Evolutionary conservation across 495 filamentous ascomycete genomes (phyloP).

Genomic region (Elasticomyces elasticus): DNA sequence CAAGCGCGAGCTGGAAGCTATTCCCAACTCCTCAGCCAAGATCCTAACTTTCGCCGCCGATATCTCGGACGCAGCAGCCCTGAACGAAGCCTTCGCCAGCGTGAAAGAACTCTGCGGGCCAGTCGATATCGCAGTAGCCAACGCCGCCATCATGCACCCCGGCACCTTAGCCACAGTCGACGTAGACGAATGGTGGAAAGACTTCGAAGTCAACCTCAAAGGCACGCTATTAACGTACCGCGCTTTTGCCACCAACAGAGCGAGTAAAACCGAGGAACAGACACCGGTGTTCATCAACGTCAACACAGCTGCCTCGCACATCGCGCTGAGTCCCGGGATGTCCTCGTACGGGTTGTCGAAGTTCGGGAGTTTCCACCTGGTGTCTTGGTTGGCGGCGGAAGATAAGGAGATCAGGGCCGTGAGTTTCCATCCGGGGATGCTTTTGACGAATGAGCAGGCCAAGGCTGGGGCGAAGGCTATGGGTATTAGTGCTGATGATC

Average conservation of each 20-base stretch:
- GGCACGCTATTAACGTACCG: constrained; percentile 3
- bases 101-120: background rate
- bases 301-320: background rate
- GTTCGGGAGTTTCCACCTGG: background rate
- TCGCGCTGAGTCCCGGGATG: background rate
- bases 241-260: background rate
- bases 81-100: constrained; percentile 1
- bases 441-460: background rate
- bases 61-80: background rate
- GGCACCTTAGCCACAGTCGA: background rate
- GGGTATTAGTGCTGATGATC: background rate
- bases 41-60: constrained; percentile 6
- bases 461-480: background rate
- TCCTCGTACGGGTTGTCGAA: background rate
- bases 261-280: background rate
- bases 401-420: background rate
- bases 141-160: background rate
- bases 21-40: background rate
- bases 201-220: constrained; percentile 1
- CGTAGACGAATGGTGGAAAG: constrained; percentile 1
- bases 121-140: constrained; percentile 5
- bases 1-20: constrained; percentile 6
- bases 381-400: background rate
- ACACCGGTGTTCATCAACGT: background rate
- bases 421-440: background rate